Percentiles rank a stretch among this genome's conserved stretches.
Evolutionary conservation across 1,284 basidiomycete species (phyloP).

Genomic region (Marasmius oreades): DNA sequence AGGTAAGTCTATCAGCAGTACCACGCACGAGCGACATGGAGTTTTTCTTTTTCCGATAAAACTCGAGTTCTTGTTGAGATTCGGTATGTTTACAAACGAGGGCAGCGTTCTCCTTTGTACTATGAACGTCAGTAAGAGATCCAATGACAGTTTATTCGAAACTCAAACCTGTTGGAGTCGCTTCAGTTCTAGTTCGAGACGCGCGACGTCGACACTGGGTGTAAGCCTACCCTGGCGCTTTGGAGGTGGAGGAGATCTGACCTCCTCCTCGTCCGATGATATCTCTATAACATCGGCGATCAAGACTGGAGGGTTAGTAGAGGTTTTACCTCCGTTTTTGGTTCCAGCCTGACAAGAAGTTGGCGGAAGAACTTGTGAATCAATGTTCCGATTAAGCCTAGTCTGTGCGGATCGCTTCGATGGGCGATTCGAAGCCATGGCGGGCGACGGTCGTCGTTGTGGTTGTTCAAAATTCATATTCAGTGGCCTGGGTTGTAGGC

Average conservation of each 20-base stretch:
- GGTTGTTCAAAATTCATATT: background rate
- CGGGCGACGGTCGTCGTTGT: background rate
- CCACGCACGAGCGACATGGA: constrained; percentile 1
- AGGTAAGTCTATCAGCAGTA: background rate
- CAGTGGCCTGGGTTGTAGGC: background rate
- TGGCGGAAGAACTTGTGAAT: background rate
- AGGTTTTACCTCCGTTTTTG: background rate
- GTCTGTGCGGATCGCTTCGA: background rate
- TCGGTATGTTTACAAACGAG: background rate
- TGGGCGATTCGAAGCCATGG: background rate
- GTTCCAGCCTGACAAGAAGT: background rate
- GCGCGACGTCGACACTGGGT: background rate
- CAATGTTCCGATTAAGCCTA: background rate
- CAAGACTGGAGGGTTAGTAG: background rate
- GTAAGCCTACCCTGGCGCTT: background rate
- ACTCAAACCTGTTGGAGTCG: constrained; percentile 9
- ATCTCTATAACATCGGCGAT: constrained; percentile 1
- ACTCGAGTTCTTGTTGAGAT: background rate
- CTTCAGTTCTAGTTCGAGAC: constrained; percentile 4
- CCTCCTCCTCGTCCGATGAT: constrained; percentile 1
- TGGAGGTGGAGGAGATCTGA: background rate
- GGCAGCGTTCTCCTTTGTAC: background rate
- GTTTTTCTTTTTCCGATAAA: background rate
- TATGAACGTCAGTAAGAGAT: too few species aligned
- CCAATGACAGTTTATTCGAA: background rate